These are phyloP conservation scores for Cryptosporidium xiaoi DNA, from an alignment of 169 alveolate species.

Conservation along the genomic window DNA sequence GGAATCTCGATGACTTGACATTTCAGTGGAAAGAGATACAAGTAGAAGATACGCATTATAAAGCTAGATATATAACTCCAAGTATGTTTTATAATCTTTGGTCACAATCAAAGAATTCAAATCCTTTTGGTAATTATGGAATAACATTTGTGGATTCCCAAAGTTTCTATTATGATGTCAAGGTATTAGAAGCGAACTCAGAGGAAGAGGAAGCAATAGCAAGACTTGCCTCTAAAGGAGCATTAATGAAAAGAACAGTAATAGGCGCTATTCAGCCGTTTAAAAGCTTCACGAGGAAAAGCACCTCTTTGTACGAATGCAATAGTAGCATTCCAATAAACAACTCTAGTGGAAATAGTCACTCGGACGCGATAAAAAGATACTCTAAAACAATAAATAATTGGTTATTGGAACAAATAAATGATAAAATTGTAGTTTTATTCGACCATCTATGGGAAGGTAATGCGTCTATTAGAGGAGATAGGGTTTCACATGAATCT, in stretches of 20 bases:
- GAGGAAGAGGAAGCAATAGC: constrained; percentile 71
- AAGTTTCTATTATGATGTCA: constrained; percentile 63
- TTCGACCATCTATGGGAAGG: constrained; percentile 74
- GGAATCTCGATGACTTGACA: constrained; percentile 19
- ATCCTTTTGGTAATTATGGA: constrained; percentile 68
- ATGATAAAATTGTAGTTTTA: constrained; percentile 39
- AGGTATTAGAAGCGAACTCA: constrained; percentile 46
- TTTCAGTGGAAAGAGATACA: constrained; percentile 49
- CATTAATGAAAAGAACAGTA: constrained; percentile 67
- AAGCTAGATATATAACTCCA: constrained; percentile 66
- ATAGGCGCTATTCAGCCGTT: constrained; percentile 68
- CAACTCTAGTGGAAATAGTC: neutral
- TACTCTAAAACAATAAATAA: constrained; percentile 38
- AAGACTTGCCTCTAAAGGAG: constrained; percentile 67
- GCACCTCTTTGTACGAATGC: constrained; percentile 48
- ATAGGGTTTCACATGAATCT: constrained; percentile 71
- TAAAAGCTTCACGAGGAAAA: constrained; percentile 43
- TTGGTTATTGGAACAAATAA: constrained; percentile 63
- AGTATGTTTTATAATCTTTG: constrained; percentile 59
- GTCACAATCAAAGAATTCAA: constrained; percentile 58
- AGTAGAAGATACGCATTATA: constrained; percentile 15
- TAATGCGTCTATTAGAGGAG: constrained; percentile 70
- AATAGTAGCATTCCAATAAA: neutral
- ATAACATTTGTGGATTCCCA: constrained; percentile 69
- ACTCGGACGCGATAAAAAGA: constrained; percentile 34